A percentile compares a stretch with the other conserved stretches of the same genome.
Evolutionary conservation across 2,329 filamentous ascomycete genomes (phyloP).

Genomic region (Xylogone sp.): DNA sequence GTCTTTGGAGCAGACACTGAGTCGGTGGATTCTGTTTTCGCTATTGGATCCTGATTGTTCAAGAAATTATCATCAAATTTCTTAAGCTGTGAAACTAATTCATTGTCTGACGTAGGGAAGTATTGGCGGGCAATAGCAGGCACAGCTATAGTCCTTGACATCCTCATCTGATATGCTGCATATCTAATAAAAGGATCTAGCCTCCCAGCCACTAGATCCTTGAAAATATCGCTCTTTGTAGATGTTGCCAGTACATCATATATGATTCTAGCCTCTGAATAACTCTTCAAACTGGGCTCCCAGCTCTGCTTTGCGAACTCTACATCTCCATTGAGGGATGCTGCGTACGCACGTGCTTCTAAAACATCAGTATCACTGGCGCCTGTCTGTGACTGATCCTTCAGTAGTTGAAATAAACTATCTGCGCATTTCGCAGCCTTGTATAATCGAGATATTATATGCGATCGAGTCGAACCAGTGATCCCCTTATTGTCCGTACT

Average conservation of each 20-base stretch:
- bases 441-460: slow-evolving; percentile 82
- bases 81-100: slow-evolving; percentile 65
- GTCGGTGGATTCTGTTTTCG: slow-evolving; percentile 45
- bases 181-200: slow-evolving; percentile 93
- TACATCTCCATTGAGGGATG: slow-evolving; percentile 70
- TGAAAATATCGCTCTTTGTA: slow-evolving; percentile 73
- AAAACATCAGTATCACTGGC: slow-evolving; percentile 69
- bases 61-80: slow-evolving; percentile 66
- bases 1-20: slow-evolving; percentile 63
- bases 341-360: slow-evolving; percentile 81
- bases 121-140: slow-evolving; percentile 73
- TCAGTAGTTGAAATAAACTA: slow-evolving; percentile 62
- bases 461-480: slow-evolving; percentile 73
- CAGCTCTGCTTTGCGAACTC: slow-evolving; percentile 87
- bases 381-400: slow-evolving; percentile 58
- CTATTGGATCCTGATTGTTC: slow-evolving; percentile 48
- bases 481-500: slow-evolving; percentile 77
- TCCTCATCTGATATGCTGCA: slow-evolving; percentile 86
- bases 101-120: slow-evolving; percentile 63
- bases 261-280: slow-evolving; percentile 73
- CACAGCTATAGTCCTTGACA: slow-evolving; percentile 80
- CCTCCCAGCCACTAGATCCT: slow-evolving; percentile 78
- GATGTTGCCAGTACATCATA: slow-evolving; percentile 71
- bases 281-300: slow-evolving; percentile 72
- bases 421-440: slow-evolving; percentile 74